A percentile compares a stretch with the other conserved stretches of the same genome.
Evolutionary conservation across 202 grass and related monocot genomes (phyloP).

Genomic region (Panicum hallii): DNA sequence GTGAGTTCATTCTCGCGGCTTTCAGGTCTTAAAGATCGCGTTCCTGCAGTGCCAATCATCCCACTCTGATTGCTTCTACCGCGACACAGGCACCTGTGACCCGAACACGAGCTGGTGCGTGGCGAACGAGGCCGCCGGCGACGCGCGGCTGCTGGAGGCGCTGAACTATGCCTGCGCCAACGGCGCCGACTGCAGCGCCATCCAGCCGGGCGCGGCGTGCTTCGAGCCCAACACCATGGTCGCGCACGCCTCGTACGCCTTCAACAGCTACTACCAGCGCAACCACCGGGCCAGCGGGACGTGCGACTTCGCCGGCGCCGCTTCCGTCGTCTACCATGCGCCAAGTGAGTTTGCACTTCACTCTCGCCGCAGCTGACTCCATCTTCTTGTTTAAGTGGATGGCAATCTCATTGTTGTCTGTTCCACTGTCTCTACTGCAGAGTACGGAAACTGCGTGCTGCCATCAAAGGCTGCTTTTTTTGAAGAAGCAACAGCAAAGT

Average conservation of each 20-base stretch:
- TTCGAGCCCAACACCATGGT: constrained; percentile 55
- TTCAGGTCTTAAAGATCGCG: neutral
- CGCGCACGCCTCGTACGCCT: constrained; percentile 61
- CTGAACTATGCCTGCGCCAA: constrained; percentile 79
- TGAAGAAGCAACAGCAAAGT: neutral
- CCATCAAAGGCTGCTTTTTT: constrained; percentile 24
- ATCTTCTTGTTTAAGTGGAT: no score
- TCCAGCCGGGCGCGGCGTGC: constrained; percentile 58
- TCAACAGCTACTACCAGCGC: constrained; percentile 77
- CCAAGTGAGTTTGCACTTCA: constrained; percentile 50
- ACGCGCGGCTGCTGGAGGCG: constrained; percentile 52
- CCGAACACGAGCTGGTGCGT: constrained; percentile 44
- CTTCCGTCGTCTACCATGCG: constrained; percentile 46
- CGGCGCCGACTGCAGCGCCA: constrained; percentile 55
- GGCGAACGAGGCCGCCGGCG: constrained; percentile 38
- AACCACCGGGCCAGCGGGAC: constrained; percentile 41
- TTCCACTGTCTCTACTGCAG: constrained; percentile 34
- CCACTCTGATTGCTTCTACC: no score
- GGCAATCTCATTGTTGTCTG: neutral
- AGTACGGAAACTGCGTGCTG: constrained; percentile 65
- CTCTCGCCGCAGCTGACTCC: no score
- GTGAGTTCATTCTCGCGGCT: neutral
- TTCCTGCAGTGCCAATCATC: no score
- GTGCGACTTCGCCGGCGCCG: constrained; percentile 62
- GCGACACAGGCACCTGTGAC: no score